Conservation (phyloP, 2,329 filamentous ascomycete genomes). For the Metarhizium anisopliae region DNA sequence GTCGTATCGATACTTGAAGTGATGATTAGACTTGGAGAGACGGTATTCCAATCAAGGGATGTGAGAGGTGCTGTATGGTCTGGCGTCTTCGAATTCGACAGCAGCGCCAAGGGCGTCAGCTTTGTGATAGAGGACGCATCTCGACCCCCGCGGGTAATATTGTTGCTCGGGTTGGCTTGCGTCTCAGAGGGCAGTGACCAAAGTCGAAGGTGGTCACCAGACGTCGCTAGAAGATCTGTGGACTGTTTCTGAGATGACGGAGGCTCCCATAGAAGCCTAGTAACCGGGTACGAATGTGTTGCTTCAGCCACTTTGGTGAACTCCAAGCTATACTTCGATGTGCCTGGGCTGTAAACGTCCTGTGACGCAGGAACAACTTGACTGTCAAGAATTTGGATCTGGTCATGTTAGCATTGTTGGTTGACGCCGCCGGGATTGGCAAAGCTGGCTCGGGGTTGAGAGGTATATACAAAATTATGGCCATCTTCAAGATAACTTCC, state of each 20-base stretch:
- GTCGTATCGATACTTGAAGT: constrained; percentile 98
- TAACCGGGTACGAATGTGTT: constrained; percentile 95
- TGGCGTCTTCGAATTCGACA: constrained; percentile 97
- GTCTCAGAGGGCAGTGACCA: constrained; percentile 81
- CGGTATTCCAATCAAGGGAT: constrained; percentile 94
- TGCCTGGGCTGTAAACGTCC: constrained; percentile 59
- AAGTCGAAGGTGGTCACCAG: constrained; percentile 83
- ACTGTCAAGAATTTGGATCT: constrained; percentile 97
- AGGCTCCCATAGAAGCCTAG: constrained; percentile 89
- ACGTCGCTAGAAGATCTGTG: constrained; percentile 89
- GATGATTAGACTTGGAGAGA: constrained; percentile 94
- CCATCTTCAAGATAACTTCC: constrained; percentile 97
- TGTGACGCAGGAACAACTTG: constrained; percentile 64
- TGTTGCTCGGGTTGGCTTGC: constrained; percentile 49
- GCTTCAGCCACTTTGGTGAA: constrained; percentile 93
- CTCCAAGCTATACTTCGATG: constrained; percentile 69
- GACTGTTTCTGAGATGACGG: constrained; percentile 91
- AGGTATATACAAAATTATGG: constrained; percentile 76
- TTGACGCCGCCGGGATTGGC: background rate
- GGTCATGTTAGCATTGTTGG: constrained; percentile 6
- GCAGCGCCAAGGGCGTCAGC: constrained; percentile 79
- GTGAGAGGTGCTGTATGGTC: constrained; percentile 96
- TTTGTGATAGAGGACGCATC: constrained; percentile 58
- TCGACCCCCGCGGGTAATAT: constrained; percentile 53
- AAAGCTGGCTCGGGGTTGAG: background rate